Base-by-base conservation (phyloP, 1,139 yeast genomes). In the Candida tetrigidarum region DNA sequence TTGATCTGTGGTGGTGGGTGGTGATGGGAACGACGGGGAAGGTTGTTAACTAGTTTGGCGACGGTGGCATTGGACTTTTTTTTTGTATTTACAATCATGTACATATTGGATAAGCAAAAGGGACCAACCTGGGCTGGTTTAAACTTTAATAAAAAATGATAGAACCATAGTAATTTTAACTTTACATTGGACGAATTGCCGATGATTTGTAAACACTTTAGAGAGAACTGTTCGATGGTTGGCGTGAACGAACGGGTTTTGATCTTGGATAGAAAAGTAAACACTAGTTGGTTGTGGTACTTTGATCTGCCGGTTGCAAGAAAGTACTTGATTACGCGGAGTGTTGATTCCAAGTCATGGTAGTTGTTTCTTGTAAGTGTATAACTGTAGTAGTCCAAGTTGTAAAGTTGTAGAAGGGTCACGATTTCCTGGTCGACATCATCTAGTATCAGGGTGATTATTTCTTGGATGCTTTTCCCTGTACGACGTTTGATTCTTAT, bases 81-180 rank as follows among this genome's bases (percentile, higher is more conserved):
- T n/a, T 41, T 30, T n/a, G n/a, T n/a, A 9, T 38, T 27, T 22
- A 48, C 22, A 7, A 49, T 26, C 7, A 18, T 37, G 20, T 39
- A 38, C 16, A 51, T 38, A 22, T 39, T 50, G 9, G 48, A 29
- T 36, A 51, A 27, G 36, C 52, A 51, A 33, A 46, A 50, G 5
- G 29, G 29, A 20, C 44, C 45, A 6, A 47, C 38, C 15, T 49
- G 44, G 4, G 32, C 20, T 2, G 35, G 25, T 22, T 45, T 40
- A 14, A 35, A 40, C 15, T 33, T 39, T 20, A 44, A 22, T 29
- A 50, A 43, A 37, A 45, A 43, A 19, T 43, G 42, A 37, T 43
- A 48, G 33, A 50, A 37, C 50, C 48, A 47, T 23, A 27, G 25
- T 11, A 45, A 30, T 16, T 37, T 39, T 4, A 26, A 5, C 15